A percentile compares a stretch with the other conserved stretches of the same genome.
phyloP scores from a whole-genome alignment of 768 basidiomycete species.

The Crassisporium funariophilum region DNA sequence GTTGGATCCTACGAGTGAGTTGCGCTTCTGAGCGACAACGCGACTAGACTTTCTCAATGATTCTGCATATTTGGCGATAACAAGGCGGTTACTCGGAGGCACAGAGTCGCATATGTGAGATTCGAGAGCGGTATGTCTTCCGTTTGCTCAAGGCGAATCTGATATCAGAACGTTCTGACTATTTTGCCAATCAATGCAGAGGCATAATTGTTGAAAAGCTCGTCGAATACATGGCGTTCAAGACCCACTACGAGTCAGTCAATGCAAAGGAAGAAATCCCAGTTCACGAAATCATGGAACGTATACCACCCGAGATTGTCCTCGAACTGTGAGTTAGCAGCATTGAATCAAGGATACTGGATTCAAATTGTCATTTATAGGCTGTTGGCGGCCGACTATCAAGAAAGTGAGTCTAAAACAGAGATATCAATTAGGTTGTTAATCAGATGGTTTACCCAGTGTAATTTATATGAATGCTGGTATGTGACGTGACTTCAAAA shows the following conservation, averaged over 20 bases:
- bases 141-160: too few species aligned
- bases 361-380: slow-evolving; percentile 28
- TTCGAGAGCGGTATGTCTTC: slow-evolving; percentile 65
- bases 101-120: slow-evolving; percentile 63
- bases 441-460: too few species aligned
- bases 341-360: not conserved
- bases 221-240: slow-evolving; percentile 88
- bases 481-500: too few species aligned
- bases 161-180: too few species aligned
- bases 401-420: slow-evolving; percentile 52
- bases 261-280: slow-evolving; percentile 79
- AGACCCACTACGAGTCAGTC: slow-evolving; percentile 71
- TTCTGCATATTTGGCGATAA: not conserved
- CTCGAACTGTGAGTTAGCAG: slow-evolving; percentile 75
- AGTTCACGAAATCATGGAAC: slow-evolving; percentile 72
- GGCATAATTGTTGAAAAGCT: slow-evolving; percentile 83
- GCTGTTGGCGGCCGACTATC: slow-evolving; percentile 65
- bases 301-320: slow-evolving; percentile 85
- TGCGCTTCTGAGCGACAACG: not conserved
- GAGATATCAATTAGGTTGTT: too few species aligned
- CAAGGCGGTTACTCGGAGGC: slow-evolving; percentile 78
- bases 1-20: slow-evolving; percentile 71
- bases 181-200: slow-evolving; percentile 31
- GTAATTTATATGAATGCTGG: too few species aligned
- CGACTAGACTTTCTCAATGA: not conserved